A percentile compares a stretch with the other conserved stretches of the same genome.
phyloP scores from a whole-genome alignment of 345 rosid genomes.

The Euclidium syriacum region DNA sequence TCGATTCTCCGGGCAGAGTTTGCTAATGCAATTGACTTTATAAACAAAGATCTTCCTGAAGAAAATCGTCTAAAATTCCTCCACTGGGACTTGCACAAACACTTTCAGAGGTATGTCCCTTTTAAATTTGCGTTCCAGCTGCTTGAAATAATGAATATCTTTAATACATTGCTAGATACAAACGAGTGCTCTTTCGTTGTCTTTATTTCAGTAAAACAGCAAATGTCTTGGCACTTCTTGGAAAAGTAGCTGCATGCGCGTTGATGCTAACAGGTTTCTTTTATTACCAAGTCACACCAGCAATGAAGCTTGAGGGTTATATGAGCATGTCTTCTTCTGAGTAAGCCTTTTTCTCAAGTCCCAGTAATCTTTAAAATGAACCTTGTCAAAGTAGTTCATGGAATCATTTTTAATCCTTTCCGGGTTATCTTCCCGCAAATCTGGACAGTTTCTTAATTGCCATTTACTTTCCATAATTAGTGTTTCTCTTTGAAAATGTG shows the following conservation, averaged over 20 bases:
- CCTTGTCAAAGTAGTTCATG: constrained; percentile 7
- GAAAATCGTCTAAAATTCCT: constrained; percentile 71
- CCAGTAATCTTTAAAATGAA: background rate
- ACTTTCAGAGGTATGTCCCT: constrained; percentile 64
- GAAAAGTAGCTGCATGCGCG: constrained; percentile 79
- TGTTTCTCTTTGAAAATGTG: background rate
- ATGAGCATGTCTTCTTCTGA: constrained; percentile 42
- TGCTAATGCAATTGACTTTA: constrained; percentile 89
- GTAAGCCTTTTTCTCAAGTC: constrained; percentile 46
- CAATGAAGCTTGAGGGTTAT: constrained; percentile 48
- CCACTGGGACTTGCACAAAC: constrained; percentile 51
- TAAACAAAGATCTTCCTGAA: constrained; percentile 82
- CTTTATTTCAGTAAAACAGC: constrained; percentile 66
- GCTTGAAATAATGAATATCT: background rate
- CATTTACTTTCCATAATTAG: background rate
- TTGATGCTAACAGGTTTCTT: constrained; percentile 83
- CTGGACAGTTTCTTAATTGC: background rate
- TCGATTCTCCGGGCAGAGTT: constrained; percentile 91
- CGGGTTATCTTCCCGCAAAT: constrained; percentile 4
- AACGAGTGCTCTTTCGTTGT: constrained; percentile 10
- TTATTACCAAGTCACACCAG: constrained; percentile 68
- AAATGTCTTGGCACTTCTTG: constrained; percentile 66
- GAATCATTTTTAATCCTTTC: background rate
- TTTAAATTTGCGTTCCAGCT: background rate
- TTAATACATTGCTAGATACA: background rate